These are phyloP conservation scores for Rugonectria rugulosa DNA, from an alignment of 2,329 filamentous ascomycete species.

Conservation along the genomic window DNA sequence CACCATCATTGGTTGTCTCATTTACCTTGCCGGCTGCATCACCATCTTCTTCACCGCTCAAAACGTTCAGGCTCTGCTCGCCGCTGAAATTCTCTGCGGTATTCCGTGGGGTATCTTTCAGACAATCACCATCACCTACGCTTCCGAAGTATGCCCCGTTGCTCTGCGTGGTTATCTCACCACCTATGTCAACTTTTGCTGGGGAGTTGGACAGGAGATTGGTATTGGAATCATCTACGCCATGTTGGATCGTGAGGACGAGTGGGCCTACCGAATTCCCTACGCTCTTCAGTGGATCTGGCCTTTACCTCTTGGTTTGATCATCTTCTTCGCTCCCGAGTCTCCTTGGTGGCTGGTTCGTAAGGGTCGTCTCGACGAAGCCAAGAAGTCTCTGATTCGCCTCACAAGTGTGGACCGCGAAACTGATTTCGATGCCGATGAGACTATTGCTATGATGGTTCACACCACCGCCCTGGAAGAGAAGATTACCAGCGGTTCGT, in stretches of 20 bases:
- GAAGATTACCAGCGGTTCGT: slow-evolving; percentile 75
- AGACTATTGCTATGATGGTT: slow-evolving; percentile 91
- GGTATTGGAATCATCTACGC: slow-evolving; percentile 76
- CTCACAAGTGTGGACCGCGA: slow-evolving; percentile 70
- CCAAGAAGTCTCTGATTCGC: slow-evolving; percentile 70
- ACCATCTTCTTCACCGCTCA: slow-evolving; percentile 71
- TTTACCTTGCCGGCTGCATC: slow-evolving; percentile 63
- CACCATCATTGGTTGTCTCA: slow-evolving; percentile 67
- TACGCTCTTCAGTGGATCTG: slow-evolving; percentile 82
- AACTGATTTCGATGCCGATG: slow-evolving; percentile 79
- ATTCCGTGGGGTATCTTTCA: slow-evolving; percentile 70
- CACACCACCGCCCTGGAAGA: slow-evolving; percentile 85
- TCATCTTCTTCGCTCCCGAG: slow-evolving; percentile 73
- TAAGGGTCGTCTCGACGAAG: slow-evolving; percentile 68
- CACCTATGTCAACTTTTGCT: slow-evolving; percentile 80
- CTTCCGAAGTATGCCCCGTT: slow-evolving; percentile 76
- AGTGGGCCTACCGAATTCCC: slow-evolving; percentile 75
- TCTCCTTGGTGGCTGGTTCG: slow-evolving; percentile 81
- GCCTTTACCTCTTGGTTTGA: slow-evolving; percentile 72
- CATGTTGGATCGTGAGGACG: slow-evolving; percentile 69
- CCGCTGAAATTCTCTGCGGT: slow-evolving; percentile 69
- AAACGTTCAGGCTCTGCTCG: slow-evolving; percentile 64
- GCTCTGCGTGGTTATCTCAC: slow-evolving; percentile 75
- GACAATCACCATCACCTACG: slow-evolving; percentile 69
- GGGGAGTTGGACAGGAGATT: slow-evolving; percentile 78